A percentile compares a stretch with the other conserved stretches of the same genome.
Conservation (phyloP, 192 early-diverging fungal species). For the Rhizophlyctis rosea region DNA sequence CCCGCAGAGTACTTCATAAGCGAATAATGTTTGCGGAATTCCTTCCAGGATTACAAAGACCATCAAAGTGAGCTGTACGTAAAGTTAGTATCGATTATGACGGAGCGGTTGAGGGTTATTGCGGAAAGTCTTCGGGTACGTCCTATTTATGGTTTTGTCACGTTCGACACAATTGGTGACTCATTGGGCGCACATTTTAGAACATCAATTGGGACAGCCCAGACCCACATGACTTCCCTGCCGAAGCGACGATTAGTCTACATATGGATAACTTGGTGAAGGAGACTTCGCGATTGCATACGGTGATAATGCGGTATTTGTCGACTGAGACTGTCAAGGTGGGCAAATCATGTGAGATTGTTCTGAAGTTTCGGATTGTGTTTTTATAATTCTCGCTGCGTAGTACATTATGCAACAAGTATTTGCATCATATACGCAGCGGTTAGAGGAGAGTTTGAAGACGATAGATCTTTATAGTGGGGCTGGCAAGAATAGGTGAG, state of each 20-base stretch:
- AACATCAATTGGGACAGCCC: constrained; percentile 55
- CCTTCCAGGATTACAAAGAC: constrained; percentile 71
- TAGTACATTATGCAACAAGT: constrained; percentile 76
- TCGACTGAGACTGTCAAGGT: constrained; percentile 69
- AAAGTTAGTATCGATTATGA: constrained; percentile 95
- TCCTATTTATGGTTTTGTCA: too few relatives aligned
- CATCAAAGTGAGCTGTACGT: constrained; percentile 89
- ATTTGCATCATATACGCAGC: constrained; percentile 69
- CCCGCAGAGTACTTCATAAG: neutral
- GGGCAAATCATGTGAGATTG: neutral
- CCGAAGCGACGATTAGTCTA: constrained; percentile 31
- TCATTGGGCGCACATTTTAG: too few relatives aligned
- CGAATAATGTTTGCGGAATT: neutral
- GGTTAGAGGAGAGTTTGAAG: constrained; percentile 70
- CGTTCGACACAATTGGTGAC: too few relatives aligned
- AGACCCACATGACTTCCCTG: constrained; percentile 33
- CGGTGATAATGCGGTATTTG: constrained; percentile 85
- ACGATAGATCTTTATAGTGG: constrained; percentile 47
- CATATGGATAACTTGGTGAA: constrained; percentile 84
- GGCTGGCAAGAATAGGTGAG: constrained; percentile 64
- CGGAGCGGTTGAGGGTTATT: constrained; percentile 79
- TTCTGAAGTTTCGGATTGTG: too few relatives aligned
- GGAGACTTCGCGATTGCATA: constrained; percentile 87
- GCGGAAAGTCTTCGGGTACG: constrained; percentile 67
- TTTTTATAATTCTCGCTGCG: neutral